A percentile compares a stretch with the other conserved stretches of the same genome.
Evolutionary conservation across 345 rosid genomes (phyloP).

Genomic region (Eucalyptus cloeziana): DNA sequence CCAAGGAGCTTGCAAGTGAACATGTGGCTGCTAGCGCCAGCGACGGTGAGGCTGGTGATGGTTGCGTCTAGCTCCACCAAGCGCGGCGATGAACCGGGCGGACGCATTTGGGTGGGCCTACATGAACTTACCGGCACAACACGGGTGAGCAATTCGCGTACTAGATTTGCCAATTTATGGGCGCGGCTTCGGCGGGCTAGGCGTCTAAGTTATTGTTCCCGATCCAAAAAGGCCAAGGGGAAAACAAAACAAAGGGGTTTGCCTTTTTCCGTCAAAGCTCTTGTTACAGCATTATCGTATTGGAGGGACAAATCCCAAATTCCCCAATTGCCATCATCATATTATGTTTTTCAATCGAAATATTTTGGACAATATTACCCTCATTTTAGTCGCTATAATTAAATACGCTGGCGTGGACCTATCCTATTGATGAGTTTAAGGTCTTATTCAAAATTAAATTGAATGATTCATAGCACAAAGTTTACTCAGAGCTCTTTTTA

Average conservation of each 20-base stretch:
- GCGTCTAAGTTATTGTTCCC: constrained; percentile 5
- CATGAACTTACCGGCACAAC: constrained; percentile 29
- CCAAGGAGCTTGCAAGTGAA: constrained; percentile 23
- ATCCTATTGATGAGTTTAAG: not conserved
- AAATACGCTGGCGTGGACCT: not conserved
- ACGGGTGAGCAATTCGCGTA: not conserved
- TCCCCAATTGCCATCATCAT: not conserved
- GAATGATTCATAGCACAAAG: no score
- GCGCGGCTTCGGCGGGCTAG: constrained; percentile 12
- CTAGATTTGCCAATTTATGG: no score
- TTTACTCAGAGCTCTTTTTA: not conserved
- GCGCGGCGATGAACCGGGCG: constrained; percentile 56
- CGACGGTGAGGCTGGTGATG: constrained; percentile 16
- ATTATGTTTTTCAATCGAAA: not conserved
- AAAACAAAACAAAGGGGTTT: no score
- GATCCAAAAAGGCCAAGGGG: no score
- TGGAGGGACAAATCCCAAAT: not conserved
- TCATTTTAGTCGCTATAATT: not conserved
- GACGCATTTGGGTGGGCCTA: constrained; percentile 61
- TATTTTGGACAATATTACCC: not conserved
- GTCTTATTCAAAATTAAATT: no score
- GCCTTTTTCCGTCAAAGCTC: not conserved
- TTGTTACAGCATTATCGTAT: not conserved
- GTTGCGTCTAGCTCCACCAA: constrained; percentile 40
- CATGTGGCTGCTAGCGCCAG: constrained; percentile 24